Evolutionary conservation across 2,329 filamentous ascomycete species (phyloP).

Genomic region (Pleurostoma richardsiae): DNA sequence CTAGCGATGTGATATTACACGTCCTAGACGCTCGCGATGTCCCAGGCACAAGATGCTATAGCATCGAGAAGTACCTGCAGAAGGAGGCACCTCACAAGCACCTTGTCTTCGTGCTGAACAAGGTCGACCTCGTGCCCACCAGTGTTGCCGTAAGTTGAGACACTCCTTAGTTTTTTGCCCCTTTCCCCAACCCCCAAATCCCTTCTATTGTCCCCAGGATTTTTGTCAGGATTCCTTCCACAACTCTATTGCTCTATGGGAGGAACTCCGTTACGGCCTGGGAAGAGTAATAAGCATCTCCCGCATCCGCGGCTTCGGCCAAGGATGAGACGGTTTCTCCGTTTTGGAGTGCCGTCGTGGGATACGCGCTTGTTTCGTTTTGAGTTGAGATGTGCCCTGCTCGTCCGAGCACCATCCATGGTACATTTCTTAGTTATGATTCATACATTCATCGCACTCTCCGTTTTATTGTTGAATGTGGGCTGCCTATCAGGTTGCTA

Average conservation of each 20-base stretch:
- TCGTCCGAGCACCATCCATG: constrained; percentile 54
- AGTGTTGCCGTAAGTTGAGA: constrained; percentile 83
- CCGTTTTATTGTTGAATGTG: neutral
- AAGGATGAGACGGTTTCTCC: constrained; percentile 65
- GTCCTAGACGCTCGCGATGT: constrained; percentile 88
- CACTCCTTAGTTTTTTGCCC: constrained; percentile 14
- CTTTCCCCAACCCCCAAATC: neutral
- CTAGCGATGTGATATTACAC: constrained; percentile 93
- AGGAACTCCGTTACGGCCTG: constrained; percentile 96
- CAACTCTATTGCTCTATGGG: constrained; percentile 62
- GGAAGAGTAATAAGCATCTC: constrained; percentile 78
- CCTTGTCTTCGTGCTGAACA: constrained; percentile 83
- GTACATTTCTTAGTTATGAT: constrained; percentile 98
- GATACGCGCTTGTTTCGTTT: constrained; percentile 76
- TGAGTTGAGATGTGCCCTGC: constrained; percentile 92
- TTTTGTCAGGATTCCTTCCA: constrained; percentile 80
- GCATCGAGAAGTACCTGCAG: constrained; percentile 87
- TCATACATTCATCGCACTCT: constrained; percentile 54
- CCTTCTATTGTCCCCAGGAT: constrained; percentile 46
- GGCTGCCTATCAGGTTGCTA: constrained; percentile 14
- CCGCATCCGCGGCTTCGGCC: constrained; percentile 62
- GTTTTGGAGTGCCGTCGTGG: constrained; percentile 84
- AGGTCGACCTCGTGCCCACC: constrained; percentile 89
- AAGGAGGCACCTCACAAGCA: constrained; percentile 97
- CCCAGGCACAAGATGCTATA: constrained; percentile 81